Evolutionary conservation across 2,329 filamentous ascomycete genomes (phyloP).

Genomic region (Ophioceras dolichostomum): DNA sequence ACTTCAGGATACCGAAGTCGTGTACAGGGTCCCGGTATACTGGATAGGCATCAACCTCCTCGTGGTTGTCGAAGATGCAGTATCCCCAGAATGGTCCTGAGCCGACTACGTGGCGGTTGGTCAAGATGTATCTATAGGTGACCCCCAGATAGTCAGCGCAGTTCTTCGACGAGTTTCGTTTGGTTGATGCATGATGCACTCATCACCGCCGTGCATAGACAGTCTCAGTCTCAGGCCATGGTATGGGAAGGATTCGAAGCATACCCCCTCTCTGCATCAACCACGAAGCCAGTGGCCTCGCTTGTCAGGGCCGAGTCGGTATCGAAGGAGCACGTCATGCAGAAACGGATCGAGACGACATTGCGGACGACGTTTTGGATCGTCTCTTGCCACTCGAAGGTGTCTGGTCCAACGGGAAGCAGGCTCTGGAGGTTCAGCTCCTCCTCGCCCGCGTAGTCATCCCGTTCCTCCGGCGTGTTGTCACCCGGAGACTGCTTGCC

Average conservation of each 20-base stretch:
- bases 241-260: no score
- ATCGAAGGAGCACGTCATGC: conserved; percentile 94
- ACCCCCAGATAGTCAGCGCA: no score
- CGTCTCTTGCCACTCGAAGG: conserved; percentile 69
- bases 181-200: no score
- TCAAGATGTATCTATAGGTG: conserved; percentile 56
- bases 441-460: conserved; percentile 6
- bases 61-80: conserved; percentile 97
- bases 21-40: conserved; percentile 98
- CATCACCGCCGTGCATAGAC: no score
- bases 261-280: conserved; percentile 80
- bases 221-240: no score
- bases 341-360: conserved; percentile 98
- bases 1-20: conserved; percentile 94
- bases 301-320: conserved; percentile 90
- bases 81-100: conserved; percentile 96
- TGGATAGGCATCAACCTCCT: conserved; percentile 88
- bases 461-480: conserved; percentile 10
- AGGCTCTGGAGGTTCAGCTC: conserved; percentile 6
- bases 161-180: no score
- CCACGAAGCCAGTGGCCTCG: conserved; percentile 95
- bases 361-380: conserved; percentile 90
- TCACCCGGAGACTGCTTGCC: conserved; percentile 10
- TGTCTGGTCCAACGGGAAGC: conserved; percentile 15
- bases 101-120: conserved; percentile 87